Base-by-base conservation (phyloP, 352 stramenopile genomes). In the Globisporangium ultimum region DNA sequence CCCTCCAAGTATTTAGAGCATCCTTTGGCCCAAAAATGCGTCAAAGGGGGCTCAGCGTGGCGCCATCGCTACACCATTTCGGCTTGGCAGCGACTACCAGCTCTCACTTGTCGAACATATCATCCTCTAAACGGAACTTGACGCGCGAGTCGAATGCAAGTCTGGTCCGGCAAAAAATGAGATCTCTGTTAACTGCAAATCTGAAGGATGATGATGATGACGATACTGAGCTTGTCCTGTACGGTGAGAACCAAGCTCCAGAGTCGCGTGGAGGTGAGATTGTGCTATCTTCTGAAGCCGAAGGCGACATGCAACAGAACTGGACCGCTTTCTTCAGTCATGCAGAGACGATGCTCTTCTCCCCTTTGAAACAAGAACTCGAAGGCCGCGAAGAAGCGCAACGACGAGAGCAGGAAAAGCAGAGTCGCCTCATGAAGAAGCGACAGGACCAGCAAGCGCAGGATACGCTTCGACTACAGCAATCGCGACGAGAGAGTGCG, bases 291-390 rank as follows among this genome's bases (percentile, higher is more conserved):
- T n/a, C 57, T 0, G 79, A 91, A 22, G 67, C 65, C 0, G 77
- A 89, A 60, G 63, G 55, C 21, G 41, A 62, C 4, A 80, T 83
- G 72, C 66, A 83, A 32, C 67, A 76, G 8, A 87, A 83, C 52
- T 91, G 79, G 81, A 43, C 70, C n/a, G 53, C 71, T 8, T 81
- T 88, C 50, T 91, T 91, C 52, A 60, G 54, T 9, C 62, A 78
- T 13, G 78, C 79, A 0, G 81, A 91, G 49, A 55, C 46, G 1
- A 78, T 63, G 12, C 79, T 91, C 71, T 89, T 91, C 32, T 71
- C 71, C 1, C 64, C 70, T 0, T 56, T 91, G 41, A 75, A 77
- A 48, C 61, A 76, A 10, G 66, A 72, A 11, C 55, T 89, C 11
- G 56, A 80, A 18, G 66, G 72, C 11, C 76, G 72, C 3, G 66